phyloP scores from a whole-genome alignment of 305 asterid genomes.

The Fraxinus greggii region DNA sequence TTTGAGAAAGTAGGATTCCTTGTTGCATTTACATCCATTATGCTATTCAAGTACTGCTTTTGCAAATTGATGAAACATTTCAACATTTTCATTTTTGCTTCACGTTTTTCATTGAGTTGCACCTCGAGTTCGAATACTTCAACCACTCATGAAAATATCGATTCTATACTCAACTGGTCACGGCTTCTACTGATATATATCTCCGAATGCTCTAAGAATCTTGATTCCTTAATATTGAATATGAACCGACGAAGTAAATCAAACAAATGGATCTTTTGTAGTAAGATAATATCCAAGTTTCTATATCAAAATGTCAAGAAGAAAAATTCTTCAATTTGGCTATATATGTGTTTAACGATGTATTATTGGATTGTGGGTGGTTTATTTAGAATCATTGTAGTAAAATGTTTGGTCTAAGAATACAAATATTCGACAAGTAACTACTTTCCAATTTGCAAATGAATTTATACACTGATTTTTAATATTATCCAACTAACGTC shows the following conservation, averaged over 20 bases:
- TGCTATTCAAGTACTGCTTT: constrained; percentile 31
- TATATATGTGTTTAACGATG: no score
- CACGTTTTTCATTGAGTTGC: constrained; percentile 20
- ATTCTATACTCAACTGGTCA: background rate
- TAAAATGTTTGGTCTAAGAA: no score
- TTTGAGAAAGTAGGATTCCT: constrained; percentile 12
- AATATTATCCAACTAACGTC: no score
- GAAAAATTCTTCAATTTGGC: background rate
- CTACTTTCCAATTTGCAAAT: no score
- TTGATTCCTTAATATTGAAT: background rate
- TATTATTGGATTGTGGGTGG: no score
- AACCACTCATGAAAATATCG: background rate
- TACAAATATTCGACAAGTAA: no score
- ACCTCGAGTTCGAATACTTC: background rate
- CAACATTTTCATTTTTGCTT: constrained; percentile 22
- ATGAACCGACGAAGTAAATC: background rate
- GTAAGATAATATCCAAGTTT: background rate
- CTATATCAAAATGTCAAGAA: background rate
- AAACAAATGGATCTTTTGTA: background rate
- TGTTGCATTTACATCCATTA: constrained; percentile 36
- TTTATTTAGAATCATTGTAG: no score
- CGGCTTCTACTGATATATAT: background rate
- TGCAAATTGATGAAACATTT: constrained; percentile 25
- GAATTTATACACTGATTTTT: no score
- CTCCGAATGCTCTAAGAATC: background rate